Evolutionary conservation across 2,329 filamentous ascomycete species (phyloP).

Genomic region (Rhinocladiella mackenziei): DNA sequence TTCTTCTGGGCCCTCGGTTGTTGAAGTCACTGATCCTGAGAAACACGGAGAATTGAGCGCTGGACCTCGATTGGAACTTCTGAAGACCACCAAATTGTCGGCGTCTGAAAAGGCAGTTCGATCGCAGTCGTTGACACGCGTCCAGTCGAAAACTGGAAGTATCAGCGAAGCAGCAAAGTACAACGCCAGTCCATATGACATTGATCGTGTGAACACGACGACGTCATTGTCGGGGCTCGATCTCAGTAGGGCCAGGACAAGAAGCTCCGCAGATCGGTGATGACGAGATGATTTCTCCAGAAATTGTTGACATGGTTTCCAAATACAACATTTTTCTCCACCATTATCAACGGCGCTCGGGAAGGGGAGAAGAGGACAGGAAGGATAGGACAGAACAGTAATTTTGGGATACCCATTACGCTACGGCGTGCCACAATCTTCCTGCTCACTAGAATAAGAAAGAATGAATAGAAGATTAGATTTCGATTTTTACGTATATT

Average conservation of each 20-base stretch:
- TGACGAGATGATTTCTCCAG: too few species aligned
- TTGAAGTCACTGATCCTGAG: slow-evolving; percentile 5
- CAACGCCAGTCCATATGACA: slow-evolving; percentile 34
- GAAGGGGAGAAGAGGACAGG: too few species aligned
- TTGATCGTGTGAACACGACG: slow-evolving; percentile 34
- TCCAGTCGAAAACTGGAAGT: slow-evolving; percentile 19
- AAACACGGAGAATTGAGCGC: neutral
- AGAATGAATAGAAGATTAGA: too few species aligned
- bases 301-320: too few species aligned
- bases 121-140: slow-evolving; percentile 13
- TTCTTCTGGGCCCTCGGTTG: neutral
- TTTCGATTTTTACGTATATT: too few species aligned
- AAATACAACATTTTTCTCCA: too few species aligned
- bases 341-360: too few species aligned
- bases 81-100: slow-evolving; percentile 13
- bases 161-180: slow-evolving; percentile 28
- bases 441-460: too few species aligned
- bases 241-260: slow-evolving; percentile 16
- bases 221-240: slow-evolving; percentile 30
- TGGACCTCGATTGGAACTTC: slow-evolving; percentile 13
- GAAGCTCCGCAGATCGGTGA: slow-evolving; percentile 7
- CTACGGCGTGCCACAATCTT: too few species aligned
- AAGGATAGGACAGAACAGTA: too few species aligned
- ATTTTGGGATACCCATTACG: too few species aligned
- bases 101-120: slow-evolving; percentile 6